Base-by-base conservation (phyloP, 345 rosid genomes). In the Sonneratia caseolaris region DNA sequence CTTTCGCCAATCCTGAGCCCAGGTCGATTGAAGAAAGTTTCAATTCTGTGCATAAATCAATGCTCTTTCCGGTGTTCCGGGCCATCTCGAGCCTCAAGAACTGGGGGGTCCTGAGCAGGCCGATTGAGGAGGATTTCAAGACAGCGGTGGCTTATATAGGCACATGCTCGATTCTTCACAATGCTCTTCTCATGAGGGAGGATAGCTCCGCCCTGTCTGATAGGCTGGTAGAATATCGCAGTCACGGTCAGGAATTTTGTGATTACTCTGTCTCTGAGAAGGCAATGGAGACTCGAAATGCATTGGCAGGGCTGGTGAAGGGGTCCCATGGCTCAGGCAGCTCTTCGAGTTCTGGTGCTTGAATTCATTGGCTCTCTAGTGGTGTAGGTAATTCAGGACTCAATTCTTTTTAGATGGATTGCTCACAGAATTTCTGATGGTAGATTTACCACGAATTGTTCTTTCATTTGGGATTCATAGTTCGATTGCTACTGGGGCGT, bases 161-260 rank as follows among this genome's bases (percentile, higher is more conserved):
- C 1, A 91, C 89, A 0, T 86, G 91, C 68, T 82, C 94, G 0
- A 89, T 89, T 76, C 84, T 89, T 68, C 91, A 86, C 59, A 89
- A 87, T 72, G 89, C 78, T 15, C 71, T 86, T 76, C 74, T 89
- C 3, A 81, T 85, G 85, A 84, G 91, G 71, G 91, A 84, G 70
- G 94, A 85, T 69, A 82, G 78, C 73, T 86, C 91, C 71, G 87
- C 86, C 36, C 78, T 85, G 73, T 66, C 74, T 53, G 82, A 78
- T 68, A 65, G 68, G n/a, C 37, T 64, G 27, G 84, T 71, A 32
- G 85, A 79, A 72, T 76, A 49, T 70, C 73, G 75, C 12, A 67
- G 37, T 45, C 73, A 56, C 14, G 73, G 79, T 71, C 79, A 71
- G 62, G 69, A 49, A 16, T 77, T 75, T 75, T 40, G 45, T 68